Percentiles rank a stretch among this genome's conserved stretches.
phyloP scores from a whole-genome alignment of 345 rosid species.

The Corchorus capsularis region DNA sequence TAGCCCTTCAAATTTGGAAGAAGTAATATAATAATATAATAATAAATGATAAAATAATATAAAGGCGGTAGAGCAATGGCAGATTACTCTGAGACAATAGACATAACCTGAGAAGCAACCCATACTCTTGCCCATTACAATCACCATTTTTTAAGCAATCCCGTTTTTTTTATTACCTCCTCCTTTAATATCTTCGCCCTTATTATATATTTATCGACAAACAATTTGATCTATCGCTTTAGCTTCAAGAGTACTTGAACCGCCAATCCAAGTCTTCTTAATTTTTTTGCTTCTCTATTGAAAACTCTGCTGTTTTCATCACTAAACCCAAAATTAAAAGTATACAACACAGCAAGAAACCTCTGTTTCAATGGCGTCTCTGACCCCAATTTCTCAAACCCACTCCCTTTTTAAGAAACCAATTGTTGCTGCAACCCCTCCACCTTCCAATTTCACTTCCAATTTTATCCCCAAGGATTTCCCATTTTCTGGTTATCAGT shows the following conservation, averaged over 20 bases:
- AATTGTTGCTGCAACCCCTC: conserved; percentile 26
- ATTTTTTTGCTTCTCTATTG: background rate
- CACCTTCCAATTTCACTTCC: conserved; percentile 30
- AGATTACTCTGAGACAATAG: background rate
- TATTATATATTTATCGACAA: too few species aligned
- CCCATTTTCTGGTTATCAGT: conserved; percentile 5
- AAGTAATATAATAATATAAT: too few species aligned
- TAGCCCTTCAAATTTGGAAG: too few species aligned
- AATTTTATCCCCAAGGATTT: conserved; percentile 33
- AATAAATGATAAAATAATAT: too few species aligned
- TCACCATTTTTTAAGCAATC: background rate
- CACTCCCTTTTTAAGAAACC: conserved; percentile 43
- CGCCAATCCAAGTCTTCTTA: conserved; percentile 25
- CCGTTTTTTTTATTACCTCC: too few species aligned
- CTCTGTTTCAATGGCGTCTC: conserved; percentile 57
- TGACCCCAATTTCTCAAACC: conserved; percentile 51
- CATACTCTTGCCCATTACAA: background rate
- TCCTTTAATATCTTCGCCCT: too few species aligned
- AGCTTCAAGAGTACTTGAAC: conserved; percentile 41
- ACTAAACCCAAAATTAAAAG: background rate
- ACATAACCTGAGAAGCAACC: background rate
- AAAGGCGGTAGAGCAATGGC: too few species aligned
- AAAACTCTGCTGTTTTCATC: background rate
- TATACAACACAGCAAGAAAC: background rate
- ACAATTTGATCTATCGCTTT: conserved; percentile 20